These are phyloP conservation scores for Phytopythium litorale DNA, from an alignment of 352 stramenopile genomes.

Conservation along the genomic window DNA sequence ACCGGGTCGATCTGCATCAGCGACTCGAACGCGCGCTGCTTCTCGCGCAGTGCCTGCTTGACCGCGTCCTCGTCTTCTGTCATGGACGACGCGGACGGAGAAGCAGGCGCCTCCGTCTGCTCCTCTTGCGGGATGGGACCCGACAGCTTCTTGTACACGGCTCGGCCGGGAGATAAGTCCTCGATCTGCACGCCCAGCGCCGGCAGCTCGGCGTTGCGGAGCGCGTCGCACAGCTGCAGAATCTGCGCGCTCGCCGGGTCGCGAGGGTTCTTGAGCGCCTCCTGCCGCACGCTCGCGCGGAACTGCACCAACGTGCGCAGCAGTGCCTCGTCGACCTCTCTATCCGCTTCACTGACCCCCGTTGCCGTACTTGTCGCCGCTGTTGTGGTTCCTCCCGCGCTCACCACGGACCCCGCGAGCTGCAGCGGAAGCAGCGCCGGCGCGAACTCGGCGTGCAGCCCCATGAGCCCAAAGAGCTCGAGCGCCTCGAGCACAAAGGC, in stretches of 20 bases:
- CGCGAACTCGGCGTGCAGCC: constrained; percentile 49
- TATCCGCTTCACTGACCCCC: background rate
- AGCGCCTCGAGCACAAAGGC: constrained; percentile 69
- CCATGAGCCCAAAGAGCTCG: constrained; percentile 64
- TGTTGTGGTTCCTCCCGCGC: background rate
- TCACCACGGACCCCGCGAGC: constrained; percentile 14
- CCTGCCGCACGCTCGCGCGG: constrained; percentile 50
- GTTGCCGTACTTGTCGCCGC: background rate
- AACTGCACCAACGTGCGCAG: constrained; percentile 56
- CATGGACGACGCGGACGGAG: background rate
- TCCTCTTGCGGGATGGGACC: constrained; percentile 24
- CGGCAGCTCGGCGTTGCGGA: constrained; percentile 57
- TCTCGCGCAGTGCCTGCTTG: constrained; percentile 16
- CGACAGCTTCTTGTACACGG: constrained; percentile 56
- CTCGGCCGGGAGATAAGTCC: constrained; percentile 56
- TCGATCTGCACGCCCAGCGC: constrained; percentile 62
- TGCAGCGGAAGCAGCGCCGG: background rate
- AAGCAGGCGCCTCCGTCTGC: constrained; percentile 7
- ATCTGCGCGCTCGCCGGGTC: constrained; percentile 36
- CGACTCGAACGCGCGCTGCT: constrained; percentile 55
- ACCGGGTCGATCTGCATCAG: constrained; percentile 63
- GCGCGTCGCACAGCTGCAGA: constrained; percentile 51
- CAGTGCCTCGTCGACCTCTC: constrained; percentile 29
- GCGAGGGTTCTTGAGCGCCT: constrained; percentile 47
- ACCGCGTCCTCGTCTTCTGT: constrained; percentile 8